phyloP scores from a whole-genome alignment of 2,329 filamentous ascomycete genomes.

The Hymenoscyphus scutula region DNA sequence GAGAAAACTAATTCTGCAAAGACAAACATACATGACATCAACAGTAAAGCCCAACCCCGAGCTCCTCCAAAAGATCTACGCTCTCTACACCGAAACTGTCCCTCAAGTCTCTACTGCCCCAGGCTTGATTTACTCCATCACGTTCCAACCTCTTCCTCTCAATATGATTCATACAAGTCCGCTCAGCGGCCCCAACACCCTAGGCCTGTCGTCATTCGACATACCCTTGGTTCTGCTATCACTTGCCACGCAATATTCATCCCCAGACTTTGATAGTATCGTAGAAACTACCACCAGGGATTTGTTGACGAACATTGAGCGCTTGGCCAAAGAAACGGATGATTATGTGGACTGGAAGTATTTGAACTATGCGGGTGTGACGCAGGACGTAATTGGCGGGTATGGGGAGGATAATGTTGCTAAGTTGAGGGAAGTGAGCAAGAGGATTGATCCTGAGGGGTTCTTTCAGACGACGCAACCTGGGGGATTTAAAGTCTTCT shows the following conservation, averaged over 20 bases:
- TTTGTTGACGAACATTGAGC: no score
- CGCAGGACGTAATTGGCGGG: background rate
- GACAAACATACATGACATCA: background rate
- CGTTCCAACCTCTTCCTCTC: no score
- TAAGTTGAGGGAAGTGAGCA: background rate
- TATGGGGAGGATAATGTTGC: slow-evolving; percentile 6
- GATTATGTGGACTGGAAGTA: background rate
- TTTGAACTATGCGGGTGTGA: background rate
- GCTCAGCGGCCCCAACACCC: no score
- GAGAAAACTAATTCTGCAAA: background rate
- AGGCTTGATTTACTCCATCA: no score
- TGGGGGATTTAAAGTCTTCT: background rate
- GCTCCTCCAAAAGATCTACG: no score
- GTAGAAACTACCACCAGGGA: no score
- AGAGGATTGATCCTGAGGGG: background rate
- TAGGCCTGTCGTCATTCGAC: no score
- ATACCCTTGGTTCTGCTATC: no score
- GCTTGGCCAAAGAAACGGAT: slow-evolving; percentile 1
- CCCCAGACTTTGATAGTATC: no score
- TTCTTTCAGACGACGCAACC: slow-evolving; percentile 4
- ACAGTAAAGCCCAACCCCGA: background rate
- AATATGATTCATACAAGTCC: no score
- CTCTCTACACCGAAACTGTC: background rate
- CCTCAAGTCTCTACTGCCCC: background rate
- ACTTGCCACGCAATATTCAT: no score